Base-by-base conservation (phyloP, 495 filamentous ascomycete species). In the Talaromyces stipitatus region DNA sequence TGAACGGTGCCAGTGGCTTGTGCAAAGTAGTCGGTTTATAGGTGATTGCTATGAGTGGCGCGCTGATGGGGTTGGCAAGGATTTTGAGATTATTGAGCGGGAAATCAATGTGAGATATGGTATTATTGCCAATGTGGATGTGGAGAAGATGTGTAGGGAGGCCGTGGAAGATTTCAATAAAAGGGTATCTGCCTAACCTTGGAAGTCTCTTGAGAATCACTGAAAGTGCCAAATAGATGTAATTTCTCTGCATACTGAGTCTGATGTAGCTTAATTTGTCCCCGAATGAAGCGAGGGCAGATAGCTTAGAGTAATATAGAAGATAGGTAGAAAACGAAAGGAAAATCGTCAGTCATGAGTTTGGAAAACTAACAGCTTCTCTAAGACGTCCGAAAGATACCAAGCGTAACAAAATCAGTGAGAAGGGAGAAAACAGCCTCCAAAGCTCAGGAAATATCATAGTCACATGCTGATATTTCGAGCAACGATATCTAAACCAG, bases 381-480 rank as follows among this genome's bases (percentile, higher is more conserved):
- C n/a, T n/a, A n/a, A n/a, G n/a, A n/a, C n/a, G n/a, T n/a, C n/a
- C n/a, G n/a, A n/a, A n/a, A n/a, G n/a, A n/a, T n/a, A n/a, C n/a
- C n/a, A n/a, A n/a, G n/a, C n/a, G n/a, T n/a, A n/a, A n/a, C n/a
- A n/a, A n/a, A n/a, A n/a, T n/a, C n/a, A n/a, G n/a, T n/a, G n/a
- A n/a, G n/a, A n/a, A n/a, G n/a, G n/a, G n/a, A n/a, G n/a, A n/a
- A n/a, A n/a, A n/a, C n/a, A n/a, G n/a, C n/a, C n/a, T n/a, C n/a
- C n/a, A n/a, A n/a, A n/a, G n/a, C n/a, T n/a, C n/a, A n/a, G n/a
- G n/a, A n/a, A n/a, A n/a, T n/a, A n/a, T n/a, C n/a, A n/a, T n/a
- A n/a, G n/a, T 90, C 78, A 97, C 94, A 94, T 95, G 88, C 92
- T 96, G 64, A 98, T 86, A 65, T 91, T 80, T 68, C 94, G 81